Conservation (phyloP, 176 grass and related monocot genomes). For the Carex littledalei region DNA sequence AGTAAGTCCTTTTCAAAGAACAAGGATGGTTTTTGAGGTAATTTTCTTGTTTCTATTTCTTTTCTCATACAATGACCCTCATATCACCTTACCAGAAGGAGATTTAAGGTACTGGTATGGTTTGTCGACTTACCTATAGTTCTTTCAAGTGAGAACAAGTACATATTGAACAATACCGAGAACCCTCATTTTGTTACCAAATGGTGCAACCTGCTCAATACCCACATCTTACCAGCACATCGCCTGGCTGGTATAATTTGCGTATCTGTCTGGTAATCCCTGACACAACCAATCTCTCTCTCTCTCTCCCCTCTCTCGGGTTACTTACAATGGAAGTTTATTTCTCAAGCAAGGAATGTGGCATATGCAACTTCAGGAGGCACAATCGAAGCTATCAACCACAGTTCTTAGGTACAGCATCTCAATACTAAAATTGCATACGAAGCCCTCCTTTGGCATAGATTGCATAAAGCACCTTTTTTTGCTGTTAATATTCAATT, state of each 20-base stretch:
- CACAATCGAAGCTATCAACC: neutral
- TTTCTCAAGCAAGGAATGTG: conserved; percentile 25
- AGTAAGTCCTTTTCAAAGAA: neutral
- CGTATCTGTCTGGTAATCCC: neutral
- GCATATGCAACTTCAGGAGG: conserved; percentile 21
- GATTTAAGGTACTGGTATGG: neutral
- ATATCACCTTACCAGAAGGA: neutral
- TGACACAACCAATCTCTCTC: neutral
- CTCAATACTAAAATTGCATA: neutral
- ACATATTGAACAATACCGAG: neutral
- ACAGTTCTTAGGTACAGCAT: conserved; percentile 18
- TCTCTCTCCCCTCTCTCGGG: too few species aligned
- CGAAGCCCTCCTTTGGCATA: neutral
- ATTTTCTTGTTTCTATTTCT: conserved; percentile 2
- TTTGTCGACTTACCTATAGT: neutral
- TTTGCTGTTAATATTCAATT: neutral
- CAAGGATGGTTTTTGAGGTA: conserved; percentile 14
- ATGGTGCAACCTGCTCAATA: neutral
- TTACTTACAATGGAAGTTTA: conserved; percentile 14
- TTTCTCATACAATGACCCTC: neutral
- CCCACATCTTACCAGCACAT: neutral
- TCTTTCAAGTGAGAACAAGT: neutral
- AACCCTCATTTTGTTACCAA: neutral
- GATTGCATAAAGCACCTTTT: neutral
- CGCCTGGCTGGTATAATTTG: neutral